phyloP scores from a whole-genome alignment of 805 yeast species.

The Starmerella ratchasimensis region DNA sequence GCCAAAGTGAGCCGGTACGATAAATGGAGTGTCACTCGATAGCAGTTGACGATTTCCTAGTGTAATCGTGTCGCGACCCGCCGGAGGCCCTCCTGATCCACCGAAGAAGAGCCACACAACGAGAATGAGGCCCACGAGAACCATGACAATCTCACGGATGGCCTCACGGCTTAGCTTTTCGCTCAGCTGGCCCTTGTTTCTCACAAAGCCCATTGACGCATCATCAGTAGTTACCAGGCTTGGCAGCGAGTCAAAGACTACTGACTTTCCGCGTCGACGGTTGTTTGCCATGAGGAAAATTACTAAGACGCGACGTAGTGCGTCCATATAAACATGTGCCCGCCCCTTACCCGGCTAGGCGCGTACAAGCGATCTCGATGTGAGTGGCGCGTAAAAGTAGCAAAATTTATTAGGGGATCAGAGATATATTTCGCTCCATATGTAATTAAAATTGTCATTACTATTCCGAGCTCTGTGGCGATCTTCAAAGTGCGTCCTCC shows the following conservation, averaged over 20 bases:
- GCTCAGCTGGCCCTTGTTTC: slow-evolving; percentile 4
- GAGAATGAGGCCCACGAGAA: slow-evolving; percentile 18
- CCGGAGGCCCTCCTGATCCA: slow-evolving; percentile 5
- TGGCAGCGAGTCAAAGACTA: slow-evolving; percentile 19
- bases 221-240: slow-evolving; percentile 18
- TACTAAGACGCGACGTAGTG: too few relatives aligned
- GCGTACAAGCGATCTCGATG: too few relatives aligned
- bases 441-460: too few relatives aligned
- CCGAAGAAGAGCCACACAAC: slow-evolving; percentile 23
- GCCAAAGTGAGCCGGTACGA: slow-evolving; percentile 15
- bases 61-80: slow-evolving; percentile 8
- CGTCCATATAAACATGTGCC: too few relatives aligned
- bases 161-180: slow-evolving; percentile 17
- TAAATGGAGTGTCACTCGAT: slow-evolving; percentile 1
- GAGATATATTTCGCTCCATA: too few relatives aligned
- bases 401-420: too few relatives aligned
- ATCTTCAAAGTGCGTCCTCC: too few relatives aligned
- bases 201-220: slow-evolving; percentile 9
- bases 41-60: not conserved
- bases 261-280: slow-evolving; percentile 18
- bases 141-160: slow-evolving; percentile 19
- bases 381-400: too few relatives aligned
- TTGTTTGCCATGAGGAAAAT: slow-evolving; percentile 13
- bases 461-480: too few relatives aligned
- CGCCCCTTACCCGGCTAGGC: too few relatives aligned